A percentile compares a stretch with the other conserved stretches of the same genome.
Conservation (phyloP, 1,139 yeast genomes). For the Debaryomycetaceae sp. region DNA sequence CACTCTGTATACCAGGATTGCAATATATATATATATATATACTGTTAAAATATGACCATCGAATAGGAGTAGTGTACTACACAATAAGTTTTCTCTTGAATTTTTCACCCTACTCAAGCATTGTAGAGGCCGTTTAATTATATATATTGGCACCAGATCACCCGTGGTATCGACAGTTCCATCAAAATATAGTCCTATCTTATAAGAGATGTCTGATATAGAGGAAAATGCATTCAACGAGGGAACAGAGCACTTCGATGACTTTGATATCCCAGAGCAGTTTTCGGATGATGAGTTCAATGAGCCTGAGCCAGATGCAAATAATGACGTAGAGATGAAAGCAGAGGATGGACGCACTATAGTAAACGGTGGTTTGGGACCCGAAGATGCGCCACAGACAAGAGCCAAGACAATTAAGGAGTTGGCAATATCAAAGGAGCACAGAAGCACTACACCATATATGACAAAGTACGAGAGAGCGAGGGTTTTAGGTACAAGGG, state of each 20-base stretch:
- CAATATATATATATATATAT: too few relatives aligned
- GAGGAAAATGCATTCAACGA: conserved; percentile 66
- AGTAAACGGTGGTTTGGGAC: conserved; percentile 64
- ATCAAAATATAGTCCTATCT: background rate
- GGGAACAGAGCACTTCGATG: conserved; percentile 75
- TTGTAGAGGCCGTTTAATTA: background rate
- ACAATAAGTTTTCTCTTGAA: background rate
- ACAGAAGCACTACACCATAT: conserved; percentile 93
- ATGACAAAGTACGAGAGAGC: conserved; percentile 99
- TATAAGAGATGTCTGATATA: conserved; percentile 39
- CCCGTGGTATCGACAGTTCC: background rate
- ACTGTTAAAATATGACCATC: background rate
- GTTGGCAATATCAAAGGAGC: conserved; percentile 83
- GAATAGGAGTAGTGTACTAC: background rate
- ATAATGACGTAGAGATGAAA: conserved; percentile 48
- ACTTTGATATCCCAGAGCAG: conserved; percentile 72
- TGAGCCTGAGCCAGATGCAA: conserved; percentile 39
- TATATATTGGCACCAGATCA: background rate
- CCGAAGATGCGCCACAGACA: conserved; percentile 48
- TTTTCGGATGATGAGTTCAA: conserved; percentile 64
- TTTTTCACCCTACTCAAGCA: background rate
- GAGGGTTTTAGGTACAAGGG: conserved; percentile 92
- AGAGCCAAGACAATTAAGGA: conserved; percentile 67
- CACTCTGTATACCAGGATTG: background rate
- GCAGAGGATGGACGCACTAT: conserved; percentile 75